phyloP scores from a whole-genome alignment of 768 basidiomycete species.

The Melanogaster broomeanus region DNA sequence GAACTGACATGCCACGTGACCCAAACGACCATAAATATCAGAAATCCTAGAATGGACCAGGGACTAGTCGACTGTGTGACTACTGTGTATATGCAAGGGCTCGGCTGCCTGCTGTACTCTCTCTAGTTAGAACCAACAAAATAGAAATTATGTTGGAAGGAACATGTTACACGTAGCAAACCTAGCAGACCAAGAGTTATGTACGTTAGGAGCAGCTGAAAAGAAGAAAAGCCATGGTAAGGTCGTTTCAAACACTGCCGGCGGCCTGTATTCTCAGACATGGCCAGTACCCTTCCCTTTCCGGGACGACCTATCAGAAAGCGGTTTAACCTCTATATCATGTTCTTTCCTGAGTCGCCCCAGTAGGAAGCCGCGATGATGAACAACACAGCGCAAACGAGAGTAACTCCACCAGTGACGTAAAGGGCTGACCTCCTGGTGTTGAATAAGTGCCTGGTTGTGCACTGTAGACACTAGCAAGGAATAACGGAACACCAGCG shows the following conservation, averaged over 20 bases:
- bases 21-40: too few relatives aligned
- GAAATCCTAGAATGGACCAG: too few relatives aligned
- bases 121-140: too few relatives aligned
- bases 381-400: conserved; percentile 35
- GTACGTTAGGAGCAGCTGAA: too few relatives aligned
- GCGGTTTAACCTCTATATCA: not conserved
- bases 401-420: conserved; percentile 39
- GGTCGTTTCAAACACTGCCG: not conserved
- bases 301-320: too few relatives aligned
- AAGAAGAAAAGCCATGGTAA: not conserved
- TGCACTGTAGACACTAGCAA: conserved; percentile 47
- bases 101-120: too few relatives aligned
- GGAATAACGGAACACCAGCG: conserved; percentile 51
- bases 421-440: conserved; percentile 44
- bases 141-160: too few relatives aligned
- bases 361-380: not conserved
- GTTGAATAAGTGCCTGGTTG: conserved; percentile 44
- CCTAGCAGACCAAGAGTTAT: too few relatives aligned
- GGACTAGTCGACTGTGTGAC: too few relatives aligned
- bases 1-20: too few relatives aligned
- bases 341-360: not conserved
- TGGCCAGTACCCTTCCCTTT: not conserved
- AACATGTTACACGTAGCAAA: too few relatives aligned
- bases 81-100: too few relatives aligned
- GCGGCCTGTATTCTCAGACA: not conserved